Conservation (phyloP, 495 filamentous ascomycete genomes). For the Cairneyella variabilis region DNA sequence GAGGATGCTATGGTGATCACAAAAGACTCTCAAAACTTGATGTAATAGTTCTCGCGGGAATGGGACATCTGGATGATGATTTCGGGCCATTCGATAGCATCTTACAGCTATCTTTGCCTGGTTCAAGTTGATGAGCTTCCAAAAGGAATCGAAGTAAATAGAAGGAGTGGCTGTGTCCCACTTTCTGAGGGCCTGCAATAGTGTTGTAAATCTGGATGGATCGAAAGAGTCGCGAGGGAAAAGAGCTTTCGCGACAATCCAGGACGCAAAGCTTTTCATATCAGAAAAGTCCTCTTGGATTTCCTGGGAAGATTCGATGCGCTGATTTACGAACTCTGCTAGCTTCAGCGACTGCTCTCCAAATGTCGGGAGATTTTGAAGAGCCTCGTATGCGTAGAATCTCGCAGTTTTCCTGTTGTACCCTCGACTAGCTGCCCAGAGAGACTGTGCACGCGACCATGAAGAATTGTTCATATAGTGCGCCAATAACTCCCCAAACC, state of each 20-base stretch:
- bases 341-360: neutral
- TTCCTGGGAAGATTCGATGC: neutral
- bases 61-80: conserved; percentile 28
- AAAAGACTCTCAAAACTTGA: conserved; percentile 38
- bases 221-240: neutral
- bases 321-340: conserved; percentile 3
- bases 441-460: conserved; percentile 10
- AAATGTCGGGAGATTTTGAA: conserved; percentile 6
- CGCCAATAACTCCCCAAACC: conserved; percentile 26
- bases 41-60: conserved; percentile 26
- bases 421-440: conserved; percentile 14
- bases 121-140: conserved; percentile 1
- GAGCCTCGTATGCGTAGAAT: neutral
- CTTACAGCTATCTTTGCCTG: conserved; percentile 6
- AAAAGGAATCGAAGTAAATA: conserved; percentile 6
- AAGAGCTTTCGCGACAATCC: conserved; percentile 6
- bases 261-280: conserved; percentile 5
- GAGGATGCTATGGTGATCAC: conserved; percentile 31
- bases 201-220: neutral
- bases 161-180: conserved; percentile 4
- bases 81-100: conserved; percentile 25
- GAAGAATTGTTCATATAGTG: conserved; percentile 31
- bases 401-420: conserved; percentile 13
- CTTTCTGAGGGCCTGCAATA: conserved; percentile 7
- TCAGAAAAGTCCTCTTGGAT: neutral